Base-by-base conservation (phyloP, 805 yeast species). In the Yamadazyma paraphyllophila region DNA sequence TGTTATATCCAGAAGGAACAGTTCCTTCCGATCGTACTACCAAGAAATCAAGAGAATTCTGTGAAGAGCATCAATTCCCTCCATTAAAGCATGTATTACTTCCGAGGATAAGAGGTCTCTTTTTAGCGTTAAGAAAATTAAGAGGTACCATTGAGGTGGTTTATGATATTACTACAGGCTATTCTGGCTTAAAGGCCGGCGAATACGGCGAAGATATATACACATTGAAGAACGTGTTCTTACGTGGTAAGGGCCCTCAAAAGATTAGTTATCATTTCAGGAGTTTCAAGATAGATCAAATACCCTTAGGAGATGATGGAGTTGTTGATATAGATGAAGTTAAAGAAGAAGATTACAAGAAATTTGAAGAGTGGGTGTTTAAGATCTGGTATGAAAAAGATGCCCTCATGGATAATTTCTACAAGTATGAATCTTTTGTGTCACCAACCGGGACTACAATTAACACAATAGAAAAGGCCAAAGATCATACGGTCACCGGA, bases 1-100 rank as follows among this genome's bases (percentile, higher is more conserved):
- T 91, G 16, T 63, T 94, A 24, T 94, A 85, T 66, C 99, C 99
- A 1, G 99, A 94, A 63, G 99, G 99, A 4, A 94, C 99, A 0
- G 94, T 89, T 47, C 67, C 86, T 44, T 82, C 94, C 32, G 73
- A 72, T 4, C 76, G 79, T 48, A 88, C 96, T 1, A 73, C 80
- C 39, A 66, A 56, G 2, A 77, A 78, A 47, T 80, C 91, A 7
- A 71, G 69, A 13, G 70, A 61, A 7, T 94, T 71, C 64, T 85
- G 89, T 15, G 65, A 61, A 5, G 78, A 82, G 51, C 59, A 73
- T 17, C 74, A 72, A 4, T 69, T 67, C 30, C 72, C 78, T 7
- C 69, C 74, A 1, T 71, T 83, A 52, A 71, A 76, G 34, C 82
- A 88, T 60, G 80, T 87, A 11, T 70, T 94, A 49, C 65, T 90